Evolutionary conservation across 2,329 filamentous ascomycete genomes (phyloP), one percentile per base, ranked within the genome.

Genomic region (Aspergillus arachidicola): DNA sequence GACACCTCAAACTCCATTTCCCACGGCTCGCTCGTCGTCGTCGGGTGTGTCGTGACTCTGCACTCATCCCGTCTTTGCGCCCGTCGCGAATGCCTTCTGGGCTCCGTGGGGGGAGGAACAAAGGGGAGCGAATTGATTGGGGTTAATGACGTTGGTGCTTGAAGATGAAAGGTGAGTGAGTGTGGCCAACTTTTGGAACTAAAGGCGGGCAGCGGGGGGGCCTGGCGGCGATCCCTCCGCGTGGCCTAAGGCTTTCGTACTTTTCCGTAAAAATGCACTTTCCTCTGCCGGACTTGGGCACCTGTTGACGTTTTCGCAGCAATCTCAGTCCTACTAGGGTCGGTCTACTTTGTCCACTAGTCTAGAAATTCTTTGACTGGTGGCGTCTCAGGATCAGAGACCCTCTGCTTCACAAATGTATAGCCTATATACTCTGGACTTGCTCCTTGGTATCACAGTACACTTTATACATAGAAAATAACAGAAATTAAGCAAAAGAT

Each of bases 1-100:
- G 85, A 85, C 74, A 86, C 85, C 79, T 93, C 90, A 80, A 87
- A 86, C 81, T 91, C 81, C 87, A 89, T 89, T 78, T 78, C 80
- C 80, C 76, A 71, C 72, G 74, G 72, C 74, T 76, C 72, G 74
- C 70, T 78, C 75, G 76, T 72, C 72, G 71, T 72, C 68, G 72
- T 71, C 65, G 71, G 67, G 69, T 63, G 59, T 69, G 70, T 67
- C 63, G 69, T 67, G 68, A 68, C 71, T 71, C 71, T 71, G 68
- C 72, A 74, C 69, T 75, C 76, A 77, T 77, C 71, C 75, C 75
- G 73, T 69, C 70, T 69, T 55, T 69, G 66, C 67, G 67, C 64
- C 64, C 62, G 64, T 62, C 57, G 64, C 59, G 63, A 61, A 65
- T 55, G 59, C 53, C 41, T 34, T 34, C 57, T 57, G 63, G 59